phyloP scores from a whole-genome alignment of 345 rosid species.

The Capsella bursapastoris region DNA sequence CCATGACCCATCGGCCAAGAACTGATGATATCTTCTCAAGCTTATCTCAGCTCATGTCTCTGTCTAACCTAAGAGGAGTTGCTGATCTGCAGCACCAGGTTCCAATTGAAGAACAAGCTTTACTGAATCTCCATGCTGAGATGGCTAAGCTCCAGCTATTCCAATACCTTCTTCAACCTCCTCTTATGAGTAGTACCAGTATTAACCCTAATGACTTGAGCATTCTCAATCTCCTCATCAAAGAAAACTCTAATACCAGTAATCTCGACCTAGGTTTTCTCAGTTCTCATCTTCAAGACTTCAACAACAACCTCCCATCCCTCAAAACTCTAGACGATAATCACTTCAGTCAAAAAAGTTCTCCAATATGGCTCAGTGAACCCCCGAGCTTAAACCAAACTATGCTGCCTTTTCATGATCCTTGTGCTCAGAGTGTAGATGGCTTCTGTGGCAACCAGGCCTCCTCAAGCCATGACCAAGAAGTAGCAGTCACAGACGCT shows the following conservation, averaged over 20 bases:
- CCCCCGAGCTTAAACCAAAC: conserved; percentile 35
- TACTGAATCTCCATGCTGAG: conserved; percentile 38
- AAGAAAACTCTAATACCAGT: conserved; percentile 19
- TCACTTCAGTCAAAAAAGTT: conserved; percentile 20
- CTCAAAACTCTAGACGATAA: conserved; percentile 32
- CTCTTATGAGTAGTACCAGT: conserved; percentile 19
- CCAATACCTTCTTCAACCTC: conserved; percentile 40
- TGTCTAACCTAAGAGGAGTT: conserved; percentile 42
- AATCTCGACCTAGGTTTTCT: conserved; percentile 24
- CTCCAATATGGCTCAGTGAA: conserved; percentile 41
- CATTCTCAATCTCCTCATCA: conserved; percentile 39
- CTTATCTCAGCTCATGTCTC: conserved; percentile 46
- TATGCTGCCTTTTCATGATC: conserved; percentile 37
- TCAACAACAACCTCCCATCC: conserved; percentile 37
- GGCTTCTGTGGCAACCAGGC: conserved; percentile 29
- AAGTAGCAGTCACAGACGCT: conserved; percentile 21
- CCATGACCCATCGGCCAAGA: conserved; percentile 78
- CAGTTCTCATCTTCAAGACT: conserved; percentile 33
- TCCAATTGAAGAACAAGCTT: conserved; percentile 39
- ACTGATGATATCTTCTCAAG: conserved; percentile 47
- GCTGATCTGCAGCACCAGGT: conserved; percentile 35
- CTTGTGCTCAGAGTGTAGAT: conserved; percentile 24
- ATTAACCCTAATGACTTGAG: conserved; percentile 35
- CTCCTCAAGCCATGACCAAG: conserved; percentile 43
- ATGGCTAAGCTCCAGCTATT: conserved; percentile 40